A percentile compares a stretch with the other conserved stretches of the same genome.
These are phyloP conservation scores for Phytophthora pinifolia DNA, from an alignment of 352 stramenopile genomes.

Conservation along the genomic window DNA sequence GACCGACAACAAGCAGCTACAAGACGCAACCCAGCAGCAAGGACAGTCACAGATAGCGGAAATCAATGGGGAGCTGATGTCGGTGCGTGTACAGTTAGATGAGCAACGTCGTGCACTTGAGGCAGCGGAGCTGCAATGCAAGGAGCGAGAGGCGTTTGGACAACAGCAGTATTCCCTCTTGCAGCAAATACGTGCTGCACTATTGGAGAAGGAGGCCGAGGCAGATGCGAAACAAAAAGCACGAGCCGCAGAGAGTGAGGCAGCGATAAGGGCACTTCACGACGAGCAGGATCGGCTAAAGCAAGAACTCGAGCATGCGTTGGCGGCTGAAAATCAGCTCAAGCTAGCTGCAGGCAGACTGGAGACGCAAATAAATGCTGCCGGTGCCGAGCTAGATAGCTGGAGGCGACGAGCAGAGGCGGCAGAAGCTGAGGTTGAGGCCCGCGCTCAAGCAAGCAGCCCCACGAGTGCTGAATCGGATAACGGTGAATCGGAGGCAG, in stretches of 20 bases:
- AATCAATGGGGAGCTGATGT: conserved; percentile 72
- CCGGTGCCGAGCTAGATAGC: conserved; percentile 41
- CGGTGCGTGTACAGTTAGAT: conserved; percentile 73
- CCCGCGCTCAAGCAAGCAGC: conserved; percentile 1
- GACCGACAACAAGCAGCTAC: conserved; percentile 54
- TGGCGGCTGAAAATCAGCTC: conserved; percentile 32
- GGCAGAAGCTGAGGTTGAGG: conserved; percentile 31
- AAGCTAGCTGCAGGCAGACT: conserved; percentile 35
- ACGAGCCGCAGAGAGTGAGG: conserved; percentile 36
- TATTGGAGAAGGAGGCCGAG: conserved; percentile 51
- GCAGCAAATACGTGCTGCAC: conserved; percentile 42
- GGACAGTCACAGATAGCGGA: conserved; percentile 58
- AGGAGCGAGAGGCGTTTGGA: conserved; percentile 60
- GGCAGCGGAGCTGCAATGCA: conserved; percentile 60
- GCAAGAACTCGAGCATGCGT: conserved; percentile 38
- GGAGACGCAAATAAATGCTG: conserved; percentile 33
- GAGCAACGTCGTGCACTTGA: conserved; percentile 69
- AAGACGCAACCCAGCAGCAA: conserved; percentile 61
- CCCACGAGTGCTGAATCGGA: conserved; percentile 4
- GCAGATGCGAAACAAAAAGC: conserved; percentile 45
- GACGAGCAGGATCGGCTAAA: conserved; percentile 48
- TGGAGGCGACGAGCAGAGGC: conserved; percentile 36
- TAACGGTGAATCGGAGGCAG: conserved; percentile 17
- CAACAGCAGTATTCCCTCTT: conserved; percentile 57
- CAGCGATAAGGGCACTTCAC: conserved; percentile 31